Conservation (phyloP, 2,329 filamentous ascomycete genomes). For the Cryoendolithus antarcticus region DNA sequence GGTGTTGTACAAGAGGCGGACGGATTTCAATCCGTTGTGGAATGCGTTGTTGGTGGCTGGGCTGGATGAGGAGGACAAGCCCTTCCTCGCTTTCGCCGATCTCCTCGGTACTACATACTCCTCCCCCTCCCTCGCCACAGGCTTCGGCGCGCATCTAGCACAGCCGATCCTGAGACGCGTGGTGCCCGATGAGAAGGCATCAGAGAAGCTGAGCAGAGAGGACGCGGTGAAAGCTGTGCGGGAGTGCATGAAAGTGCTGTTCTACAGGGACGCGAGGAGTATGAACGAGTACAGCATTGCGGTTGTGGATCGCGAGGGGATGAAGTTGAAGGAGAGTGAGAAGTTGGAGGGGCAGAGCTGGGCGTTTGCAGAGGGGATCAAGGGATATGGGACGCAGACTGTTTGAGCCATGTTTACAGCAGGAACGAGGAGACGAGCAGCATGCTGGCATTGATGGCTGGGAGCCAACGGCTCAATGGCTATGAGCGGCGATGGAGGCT, state of each 20-base stretch:
- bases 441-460: too few species aligned
- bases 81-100: slow-evolving; percentile 86
- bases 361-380: slow-evolving; percentile 92
- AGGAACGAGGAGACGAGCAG: too few species aligned
- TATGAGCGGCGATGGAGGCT: too few species aligned
- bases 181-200: slow-evolving; percentile 72
- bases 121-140: slow-evolving; percentile 78
- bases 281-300: slow-evolving; percentile 86
- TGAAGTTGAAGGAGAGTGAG: slow-evolving; percentile 72
- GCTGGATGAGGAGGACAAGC: slow-evolving; percentile 63
- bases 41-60: slow-evolving; percentile 89
- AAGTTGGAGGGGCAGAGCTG: slow-evolving; percentile 92
- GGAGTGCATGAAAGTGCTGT: slow-evolving; percentile 97
- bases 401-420: too few species aligned
- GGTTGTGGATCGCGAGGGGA: slow-evolving; percentile 71
- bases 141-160: slow-evolving; percentile 85
- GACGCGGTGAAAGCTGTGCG: slow-evolving; percentile 68
- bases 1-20: slow-evolving; percentile 88
- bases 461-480: too few species aligned
- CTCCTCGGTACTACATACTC: slow-evolving; percentile 86
- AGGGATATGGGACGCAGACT: slow-evolving; percentile 80
- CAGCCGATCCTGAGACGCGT: slow-evolving; percentile 78
- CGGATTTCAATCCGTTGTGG: slow-evolving; percentile 95
- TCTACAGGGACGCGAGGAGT: slow-evolving; percentile 90
- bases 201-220: slow-evolving; percentile 60